Base-by-base conservation (phyloP, 148 eudicot genomes). In the Silene conica region DNA sequence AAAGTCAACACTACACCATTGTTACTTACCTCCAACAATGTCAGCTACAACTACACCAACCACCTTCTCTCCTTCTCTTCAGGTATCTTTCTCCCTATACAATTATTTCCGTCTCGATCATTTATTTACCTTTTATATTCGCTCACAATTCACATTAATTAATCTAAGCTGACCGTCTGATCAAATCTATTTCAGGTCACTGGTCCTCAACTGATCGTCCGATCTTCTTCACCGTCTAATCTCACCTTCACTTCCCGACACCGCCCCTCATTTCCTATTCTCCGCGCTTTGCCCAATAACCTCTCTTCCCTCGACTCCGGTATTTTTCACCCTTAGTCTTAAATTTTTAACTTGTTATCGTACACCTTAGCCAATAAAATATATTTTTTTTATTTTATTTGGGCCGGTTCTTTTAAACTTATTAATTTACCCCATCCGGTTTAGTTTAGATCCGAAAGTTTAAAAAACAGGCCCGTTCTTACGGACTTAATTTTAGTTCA, bases 221-320 rank as follows among this genome's bases (percentile, higher is more conserved):
- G 71, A 76, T 70, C 74, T 2, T 83, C 81, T 8, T 73, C 77
- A 28, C 70, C 78, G 52, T 76, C 88, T 2, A 67, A 19, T 75
- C 46, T 87, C 34, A 18, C 69, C 55, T 79, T 86, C 82, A 82
- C 61, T 20, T 46, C 74, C 72, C 89, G 65, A 54, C 80, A 83
- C 77, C 79, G 83, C 73, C 74, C 82, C 2, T 70, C 73, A 28
- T 82, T 86, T 52, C 85, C 90, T 71, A 75, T 41, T 46, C 78
- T 91, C 71, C 83, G 90, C 75, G 88, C 96, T 81, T 85, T 92
- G 31, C 20, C 86, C 34, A 80, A 63, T 41, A 55, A 70, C 69
- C 71, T 64, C 68, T 83, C 93, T 65, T 87, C 92, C 67, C 80
- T 85, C 26, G 86, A 88, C 59, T 72, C 87, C 14, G 89, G 97